A percentile compares a stretch with the other conserved stretches of the same genome.
Conservation (phyloP, 116 monocot species). For the Iris pallida region DNA sequence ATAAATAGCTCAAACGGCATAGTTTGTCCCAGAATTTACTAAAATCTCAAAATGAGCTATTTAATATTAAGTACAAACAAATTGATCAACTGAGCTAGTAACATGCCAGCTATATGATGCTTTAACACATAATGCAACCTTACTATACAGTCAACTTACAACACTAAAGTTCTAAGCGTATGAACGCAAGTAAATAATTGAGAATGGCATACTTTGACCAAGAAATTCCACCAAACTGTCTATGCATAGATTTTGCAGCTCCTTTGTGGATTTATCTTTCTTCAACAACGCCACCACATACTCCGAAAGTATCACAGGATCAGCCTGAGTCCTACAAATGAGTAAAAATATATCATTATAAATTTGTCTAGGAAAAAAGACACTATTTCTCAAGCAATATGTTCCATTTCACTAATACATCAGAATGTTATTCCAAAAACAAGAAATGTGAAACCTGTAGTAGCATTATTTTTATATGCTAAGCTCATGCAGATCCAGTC, state of each 20-base stretch:
- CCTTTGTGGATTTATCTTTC: conserved; percentile 51
- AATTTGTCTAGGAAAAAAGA: too few relatives aligned
- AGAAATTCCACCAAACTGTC: conserved; percentile 67
- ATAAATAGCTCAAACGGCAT: not conserved
- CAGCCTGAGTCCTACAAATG: conserved; percentile 44
- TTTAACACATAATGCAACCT: not conserved
- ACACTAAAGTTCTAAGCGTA: not conserved
- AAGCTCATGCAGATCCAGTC: too few relatives aligned
- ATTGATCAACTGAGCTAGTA: not conserved
- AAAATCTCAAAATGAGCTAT: not conserved
- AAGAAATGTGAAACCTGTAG: too few relatives aligned
- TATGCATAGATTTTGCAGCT: conserved; percentile 53
- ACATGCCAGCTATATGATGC: not conserved
- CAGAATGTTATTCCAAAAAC: too few relatives aligned
- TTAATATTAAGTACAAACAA: not conserved
- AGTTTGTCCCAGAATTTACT: not conserved
- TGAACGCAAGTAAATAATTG: not conserved
- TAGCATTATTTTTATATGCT: too few relatives aligned
- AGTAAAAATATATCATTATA: too few relatives aligned
- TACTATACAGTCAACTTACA: not conserved
- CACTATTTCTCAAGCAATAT: too few relatives aligned
- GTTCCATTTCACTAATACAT: too few relatives aligned
- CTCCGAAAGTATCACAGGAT: conserved; percentile 56
- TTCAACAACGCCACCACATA: conserved; percentile 67
- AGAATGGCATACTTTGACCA: conserved; percentile 43